Conservation (phyloP, 176 grass and related monocot species). For the Oryza longistaminata region DNA sequence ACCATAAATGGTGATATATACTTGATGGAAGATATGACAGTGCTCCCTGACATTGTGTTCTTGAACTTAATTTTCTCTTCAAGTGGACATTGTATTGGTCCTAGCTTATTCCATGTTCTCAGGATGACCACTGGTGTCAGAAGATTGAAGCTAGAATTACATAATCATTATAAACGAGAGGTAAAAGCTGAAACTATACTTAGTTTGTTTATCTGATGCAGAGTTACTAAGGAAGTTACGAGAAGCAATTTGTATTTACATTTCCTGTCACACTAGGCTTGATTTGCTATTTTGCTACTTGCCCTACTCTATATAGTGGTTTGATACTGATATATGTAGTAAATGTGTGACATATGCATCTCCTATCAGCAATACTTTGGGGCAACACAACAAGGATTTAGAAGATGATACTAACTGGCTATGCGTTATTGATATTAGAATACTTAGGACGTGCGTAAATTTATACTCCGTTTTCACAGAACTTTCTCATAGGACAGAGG, state of each 20-base stretch:
- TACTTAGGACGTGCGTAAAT: neutral
- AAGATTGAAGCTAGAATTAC: neutral
- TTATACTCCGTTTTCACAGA: neutral
- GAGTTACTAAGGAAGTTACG: too few species aligned
- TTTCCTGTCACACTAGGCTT: too few species aligned
- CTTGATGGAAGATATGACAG: constrained; percentile 33
- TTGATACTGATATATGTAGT: too few species aligned
- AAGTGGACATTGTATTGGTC: constrained; percentile 19
- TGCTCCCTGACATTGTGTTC: neutral
- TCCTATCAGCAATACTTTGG: neutral
- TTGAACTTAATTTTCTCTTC: neutral
- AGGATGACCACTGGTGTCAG: constrained; percentile 12
- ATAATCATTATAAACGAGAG: neutral
- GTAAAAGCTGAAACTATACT: neutral
- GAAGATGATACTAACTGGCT: too few species aligned
- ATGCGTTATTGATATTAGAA: too few species aligned
- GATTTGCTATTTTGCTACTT: too few species aligned
- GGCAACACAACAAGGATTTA: too few species aligned
- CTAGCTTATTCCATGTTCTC: constrained; percentile 19
- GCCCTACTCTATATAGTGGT: too few species aligned
- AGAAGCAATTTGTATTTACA: too few species aligned
- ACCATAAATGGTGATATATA: neutral
- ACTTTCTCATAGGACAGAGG: neutral
- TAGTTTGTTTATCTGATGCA: too few species aligned
- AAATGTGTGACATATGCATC: too few species aligned